Evolutionary conservation across 768 basidiomycete species (phyloP), one percentile per base, ranked within the genome.

Genomic region (Podaxis sp.): DNA sequence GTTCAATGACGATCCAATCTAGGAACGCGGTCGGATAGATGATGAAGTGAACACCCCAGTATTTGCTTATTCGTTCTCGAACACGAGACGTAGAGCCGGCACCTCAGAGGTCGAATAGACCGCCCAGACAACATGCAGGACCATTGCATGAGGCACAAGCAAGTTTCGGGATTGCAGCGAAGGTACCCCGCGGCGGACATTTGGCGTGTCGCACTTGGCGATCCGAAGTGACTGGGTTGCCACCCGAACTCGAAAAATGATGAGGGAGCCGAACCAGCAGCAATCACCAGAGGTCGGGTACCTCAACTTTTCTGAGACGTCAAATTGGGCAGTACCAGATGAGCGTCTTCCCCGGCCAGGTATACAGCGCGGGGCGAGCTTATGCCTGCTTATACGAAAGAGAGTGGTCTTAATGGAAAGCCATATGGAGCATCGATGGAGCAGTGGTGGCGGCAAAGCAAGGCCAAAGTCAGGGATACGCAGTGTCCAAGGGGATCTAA

Each of bases 1-100:
- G 22, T 25, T 9, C n/a, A 55, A 22, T 27, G 47, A 41, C 50
- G 50, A 59, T 59, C 58, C 29, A 59, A 59, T 59, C 58, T 59
- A 59, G 58, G 58, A 59, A 59, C 50, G 50, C 17, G 4, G 9
- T 25, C 12, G 22, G 22, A 50, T 22, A 5, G 9, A 24, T 50
- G 43, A 13, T 50, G 8, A 25, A 25, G 9, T 15, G 15, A 43
- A 43, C 13, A 43, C 24, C n/a, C 49, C 3, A 25, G 19, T 15
- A 2, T 1, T 50, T 19, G 12, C 12, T 50, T 13, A 13, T 8
- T 50, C 25, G 19, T 8, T 19, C 7, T 33, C 33, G 8, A 9
- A 2, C 33, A 33, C 33, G 33, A 33, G 33, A 33, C 9, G 8
- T 9, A 33, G 8, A 33, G 33, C 33, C 33, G 9, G 33, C 7